Base-by-base conservation (phyloP, 176 grass and related monocot genomes). In the Rhynchospora pubera region DNA sequence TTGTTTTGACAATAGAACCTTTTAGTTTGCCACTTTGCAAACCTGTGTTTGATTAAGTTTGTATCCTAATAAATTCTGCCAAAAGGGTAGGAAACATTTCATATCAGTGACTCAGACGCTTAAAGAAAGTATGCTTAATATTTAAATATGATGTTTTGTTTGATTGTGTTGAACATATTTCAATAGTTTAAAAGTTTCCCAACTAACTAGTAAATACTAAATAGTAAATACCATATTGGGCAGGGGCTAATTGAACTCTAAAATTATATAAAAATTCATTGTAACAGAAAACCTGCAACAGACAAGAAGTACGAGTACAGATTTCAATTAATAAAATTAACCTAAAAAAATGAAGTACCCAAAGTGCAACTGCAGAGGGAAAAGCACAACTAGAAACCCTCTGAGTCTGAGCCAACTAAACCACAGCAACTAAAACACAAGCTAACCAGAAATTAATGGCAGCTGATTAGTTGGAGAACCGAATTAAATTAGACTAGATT, bases 401-500 rank as follows among this genome's bases (percentile, higher is more conserved):
- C n/a, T n/a, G n/a, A n/a, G n/a, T n/a, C 72, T 16, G 72, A 77
- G n/a, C 72, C 72, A 56, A 77, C 72, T 77, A 77, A 77, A 74
- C 70, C 46, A 74, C 70, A 28, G n/a, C 72, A 32, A 53, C 72
- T 55, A 77, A 39, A 77, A 55, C 72, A 55, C 13, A 56, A 55
- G 22, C 47, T 16, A 75, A 75, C 46, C 22, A 75, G 2, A 75
- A 76, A 77, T 56, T 56, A 56, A n/a, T 26, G 71, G 72, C 24
- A 56, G 72, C 50, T 56, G 12, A 56, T 77, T 77, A 56, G 72
- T 77, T 56, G 50, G 23, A 77, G 48, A 52, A 56, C 50, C 23
- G 50, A 56, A 77, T 77, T 77, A 77, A 77, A 56, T 24, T 56
- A 56, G 2, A 56, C 5, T 32, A 76, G 0, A 55, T 15, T 53